A percentile compares a stretch with the other conserved stretches of the same genome.
These are phyloP conservation scores for Erysiphe neolycopersici DNA, from an alignment of 2,329 filamentous ascomycete species.

Conservation along the genomic window DNA sequence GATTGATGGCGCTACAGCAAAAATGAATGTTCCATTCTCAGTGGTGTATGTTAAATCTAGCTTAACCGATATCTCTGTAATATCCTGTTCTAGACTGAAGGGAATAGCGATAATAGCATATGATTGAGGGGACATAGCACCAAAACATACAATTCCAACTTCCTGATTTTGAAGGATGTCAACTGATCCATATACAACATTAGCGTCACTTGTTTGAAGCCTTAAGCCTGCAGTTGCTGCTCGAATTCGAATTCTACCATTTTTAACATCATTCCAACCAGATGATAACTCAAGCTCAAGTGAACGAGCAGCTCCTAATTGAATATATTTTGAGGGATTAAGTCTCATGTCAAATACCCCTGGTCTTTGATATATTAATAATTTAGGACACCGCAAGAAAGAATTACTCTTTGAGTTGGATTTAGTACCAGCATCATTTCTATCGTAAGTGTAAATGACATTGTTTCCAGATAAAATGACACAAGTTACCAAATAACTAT, in stretches of 20 bases:
- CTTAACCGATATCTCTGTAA: conserved; percentile 41
- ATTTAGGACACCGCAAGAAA: conserved; percentile 30
- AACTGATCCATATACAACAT: conserved; percentile 18
- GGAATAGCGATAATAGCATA: conserved; percentile 39
- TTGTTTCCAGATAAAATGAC: conserved; percentile 38
- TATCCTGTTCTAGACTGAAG: conserved; percentile 59
- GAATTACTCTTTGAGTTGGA: conserved; percentile 3
- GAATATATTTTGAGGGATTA: conserved; percentile 38
- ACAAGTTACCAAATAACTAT: conserved; percentile 49
- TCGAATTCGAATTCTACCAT: conserved; percentile 32
- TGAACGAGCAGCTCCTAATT: conserved; percentile 53
- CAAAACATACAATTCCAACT: conserved; percentile 25
- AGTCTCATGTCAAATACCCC: conserved; percentile 43
- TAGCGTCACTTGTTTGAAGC: conserved; percentile 32
- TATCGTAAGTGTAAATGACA: conserved; percentile 37
- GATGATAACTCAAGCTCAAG: conserved; percentile 47
- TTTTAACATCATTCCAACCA: conserved; percentile 44
- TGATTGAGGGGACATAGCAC: conserved; percentile 19
- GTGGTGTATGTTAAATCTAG: conserved; percentile 56
- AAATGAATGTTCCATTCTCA: conserved; percentile 34
- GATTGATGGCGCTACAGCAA: conserved; percentile 33
- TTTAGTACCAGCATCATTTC: conserved; percentile 17
- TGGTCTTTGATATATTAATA: conserved; percentile 47
- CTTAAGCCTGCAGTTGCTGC: conserved; percentile 39
- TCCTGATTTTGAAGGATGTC: conserved; percentile 24